Base-by-base conservation (phyloP, 495 filamentous ascomycete species). In the Tirmania nivea region DNA sequence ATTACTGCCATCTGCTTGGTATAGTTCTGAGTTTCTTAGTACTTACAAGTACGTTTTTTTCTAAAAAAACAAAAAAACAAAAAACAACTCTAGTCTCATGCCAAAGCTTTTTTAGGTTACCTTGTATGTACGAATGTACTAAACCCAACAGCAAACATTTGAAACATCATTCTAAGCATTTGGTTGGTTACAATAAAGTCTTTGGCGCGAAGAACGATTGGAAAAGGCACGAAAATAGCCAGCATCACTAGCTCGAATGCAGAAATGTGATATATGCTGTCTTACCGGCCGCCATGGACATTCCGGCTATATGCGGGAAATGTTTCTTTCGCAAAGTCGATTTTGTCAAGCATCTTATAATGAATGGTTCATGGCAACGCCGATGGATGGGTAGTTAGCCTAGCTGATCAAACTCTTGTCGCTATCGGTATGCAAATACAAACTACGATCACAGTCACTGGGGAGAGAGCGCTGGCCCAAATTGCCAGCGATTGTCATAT, bases 151-250 rank as follows among this genome's bases (percentile, higher is more conserved):
- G 85, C 54, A 96, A 95, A 67, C 89, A 95, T 63, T 71, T 78
- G 65, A 92, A 87, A 60, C 80, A 89, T 8, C 90, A 95, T 64
- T 74, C 78, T 21, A 78, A 80, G 52, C 90, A 0, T 96, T 90
- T 60, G 84, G 81, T 47, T 95, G 69, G 69, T 19, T 95, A 89
- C 62, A 68, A 70, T 49, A 90, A 86, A 57, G 73, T 67, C 3
- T 94, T 95, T 58, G 89, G 90, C 36, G 87, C 83, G 69, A 94
- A 94, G 63, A 85, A 85, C 48, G 89, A 95, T 68, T 95, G 89
- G 90, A 95, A 94, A 66, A 80, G 90, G 8, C 89, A 96, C 63
- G 89, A 96, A 59, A 86, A 80, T 57, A 82, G 78, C 25, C 86
- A 93, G 63, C 89, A 95, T 62, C 80, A 78, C 57, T 77, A 81